Conservation (phyloP, 1,284 basidiomycete species). For the Naganishia liquefaciens region DNA sequence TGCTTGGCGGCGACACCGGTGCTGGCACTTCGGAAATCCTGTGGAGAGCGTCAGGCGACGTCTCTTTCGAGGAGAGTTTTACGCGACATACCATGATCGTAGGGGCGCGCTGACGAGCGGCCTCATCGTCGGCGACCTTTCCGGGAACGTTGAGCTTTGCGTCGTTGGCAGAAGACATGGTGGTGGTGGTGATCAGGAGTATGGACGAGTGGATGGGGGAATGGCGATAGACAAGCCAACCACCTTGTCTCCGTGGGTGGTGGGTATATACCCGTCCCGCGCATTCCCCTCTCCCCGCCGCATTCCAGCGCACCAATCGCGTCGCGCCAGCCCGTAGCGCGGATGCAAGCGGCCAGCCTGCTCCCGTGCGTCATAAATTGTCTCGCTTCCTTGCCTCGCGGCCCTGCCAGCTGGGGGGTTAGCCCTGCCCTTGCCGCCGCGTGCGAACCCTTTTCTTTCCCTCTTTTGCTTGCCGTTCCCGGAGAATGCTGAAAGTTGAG, state of each 20-base stretch:
- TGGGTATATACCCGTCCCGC: background rate
- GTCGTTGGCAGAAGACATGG: conserved; percentile 21
- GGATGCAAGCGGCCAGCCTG: too few relatives aligned
- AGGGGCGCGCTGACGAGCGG: conserved; percentile 24
- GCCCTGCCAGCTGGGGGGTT: too few relatives aligned
- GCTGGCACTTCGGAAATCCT: conserved; percentile 28
- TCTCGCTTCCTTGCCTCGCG: too few relatives aligned
- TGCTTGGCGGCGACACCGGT: conserved; percentile 65
- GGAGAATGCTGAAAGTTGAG: too few relatives aligned
- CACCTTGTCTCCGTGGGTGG: background rate
- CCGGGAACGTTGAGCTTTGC: conserved; percentile 18
- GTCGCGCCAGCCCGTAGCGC: too few relatives aligned
- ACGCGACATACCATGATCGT: conserved; percentile 21
- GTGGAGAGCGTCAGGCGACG: background rate
- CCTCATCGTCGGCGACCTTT: conserved; percentile 14
- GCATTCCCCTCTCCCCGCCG: background rate
- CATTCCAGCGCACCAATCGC: conserved; percentile 2
- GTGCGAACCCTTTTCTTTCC: too few relatives aligned
- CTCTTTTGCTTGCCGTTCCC: too few relatives aligned
- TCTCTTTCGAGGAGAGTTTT: background rate
- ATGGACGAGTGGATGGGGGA: background rate
- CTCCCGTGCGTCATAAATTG: too few relatives aligned
- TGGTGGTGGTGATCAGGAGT: too few relatives aligned
- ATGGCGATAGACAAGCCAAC: background rate
- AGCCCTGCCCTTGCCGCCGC: too few relatives aligned